Percentiles rank a stretch among this genome's conserved stretches.
These are phyloP conservation scores for Nepenthes gracilis DNA, from an alignment of 148 eudicot species.

Conservation along the genomic window DNA sequence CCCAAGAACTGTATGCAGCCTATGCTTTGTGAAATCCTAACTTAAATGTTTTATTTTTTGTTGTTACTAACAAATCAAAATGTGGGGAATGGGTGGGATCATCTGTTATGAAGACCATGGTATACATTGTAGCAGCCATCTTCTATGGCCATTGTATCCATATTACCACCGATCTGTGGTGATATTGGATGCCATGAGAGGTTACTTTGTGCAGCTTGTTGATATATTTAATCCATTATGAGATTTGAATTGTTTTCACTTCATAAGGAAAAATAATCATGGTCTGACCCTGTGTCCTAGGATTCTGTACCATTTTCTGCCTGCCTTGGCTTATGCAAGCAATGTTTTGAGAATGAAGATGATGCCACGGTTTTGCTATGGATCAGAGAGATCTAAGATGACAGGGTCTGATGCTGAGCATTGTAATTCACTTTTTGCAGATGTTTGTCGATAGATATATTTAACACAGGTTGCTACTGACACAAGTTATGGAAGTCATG, in stretches of 20 bases:
- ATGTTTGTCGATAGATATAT: slow-evolving; percentile 54
- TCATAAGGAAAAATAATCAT: background rate
- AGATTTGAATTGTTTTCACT: background rate
- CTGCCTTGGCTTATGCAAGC: slow-evolving; percentile 62
- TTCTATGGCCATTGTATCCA: slow-evolving; percentile 80
- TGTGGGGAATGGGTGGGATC: slow-evolving; percentile 58
- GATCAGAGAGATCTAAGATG: slow-evolving; percentile 22
- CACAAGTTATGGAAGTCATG: background rate
- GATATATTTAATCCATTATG: background rate
- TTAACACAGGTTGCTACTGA: slow-evolving; percentile 62
- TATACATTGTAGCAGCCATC: slow-evolving; percentile 67
- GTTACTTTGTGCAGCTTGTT: slow-evolving; percentile 22
- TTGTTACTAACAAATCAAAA: background rate
- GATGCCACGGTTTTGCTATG: slow-evolving; percentile 15
- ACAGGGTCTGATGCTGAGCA: slow-evolving; percentile 16
- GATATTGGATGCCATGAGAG: slow-evolving; percentile 94
- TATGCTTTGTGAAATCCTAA: too few species aligned
- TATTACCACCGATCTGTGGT: slow-evolving; percentile 78
- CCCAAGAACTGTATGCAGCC: too few species aligned
- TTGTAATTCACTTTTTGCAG: slow-evolving; percentile 21
- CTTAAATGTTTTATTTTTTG: too few species aligned
- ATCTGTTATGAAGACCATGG: slow-evolving; percentile 67
- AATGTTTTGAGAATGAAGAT: slow-evolving; percentile 15
- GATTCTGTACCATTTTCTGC: slow-evolving; percentile 70
- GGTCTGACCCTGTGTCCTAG: slow-evolving; percentile 16